Base-by-base conservation (phyloP, 306 rosid genomes). In the Sphenostylis stenocarpa region DNA sequence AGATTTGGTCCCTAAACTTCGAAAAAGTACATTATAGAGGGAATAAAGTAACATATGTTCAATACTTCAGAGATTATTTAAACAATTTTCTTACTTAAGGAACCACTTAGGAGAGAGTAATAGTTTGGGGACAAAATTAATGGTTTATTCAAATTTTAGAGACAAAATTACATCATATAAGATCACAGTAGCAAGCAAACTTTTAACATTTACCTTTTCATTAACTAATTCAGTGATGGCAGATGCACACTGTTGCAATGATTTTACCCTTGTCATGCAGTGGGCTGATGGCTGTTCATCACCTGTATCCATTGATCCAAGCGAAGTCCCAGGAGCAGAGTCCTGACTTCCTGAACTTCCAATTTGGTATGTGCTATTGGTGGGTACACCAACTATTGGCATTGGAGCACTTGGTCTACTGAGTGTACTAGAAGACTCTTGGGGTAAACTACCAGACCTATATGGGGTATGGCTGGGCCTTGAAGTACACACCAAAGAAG, bases 321-420 rank as follows among this genome's bases (percentile, higher is more conserved):
- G 91, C 36, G 97, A 89, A 49, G 91, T 88, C 85, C 98, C 96
- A 64, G 86, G 98, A 82, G 90, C 96, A 84, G 94, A 93, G 80
- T 88, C 91, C 85, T 82, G 98, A 88, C 97, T 91, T 75, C 91
- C 97, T 62, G 89, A 85, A 87, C 96, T 91, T 85, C 94, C 99
- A 73, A 87, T 80, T 73, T 77, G 90, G 85, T 66, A 85, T 45
- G 67, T 71, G 72, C 86, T 85, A 83, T 79, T 80, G 68, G 75
- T 71, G 33, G 89, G 80, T 67, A 76, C 81, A 17, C 97, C 91
- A 79, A 43, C 80, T 48, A 96, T 93, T 48, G 88, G 91, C 97
- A 96, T 76, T 28, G 99, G 97, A 77, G 97, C 89, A 86, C 93
- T 91, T 71, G 80, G 48, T 77, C 78, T 75, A 36, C 86, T 82